Evolutionary conservation across 257 asterid genomes (phyloP), one percentile per base, ranked within the genome.

Genomic region (Gentiana straminea): DNA sequence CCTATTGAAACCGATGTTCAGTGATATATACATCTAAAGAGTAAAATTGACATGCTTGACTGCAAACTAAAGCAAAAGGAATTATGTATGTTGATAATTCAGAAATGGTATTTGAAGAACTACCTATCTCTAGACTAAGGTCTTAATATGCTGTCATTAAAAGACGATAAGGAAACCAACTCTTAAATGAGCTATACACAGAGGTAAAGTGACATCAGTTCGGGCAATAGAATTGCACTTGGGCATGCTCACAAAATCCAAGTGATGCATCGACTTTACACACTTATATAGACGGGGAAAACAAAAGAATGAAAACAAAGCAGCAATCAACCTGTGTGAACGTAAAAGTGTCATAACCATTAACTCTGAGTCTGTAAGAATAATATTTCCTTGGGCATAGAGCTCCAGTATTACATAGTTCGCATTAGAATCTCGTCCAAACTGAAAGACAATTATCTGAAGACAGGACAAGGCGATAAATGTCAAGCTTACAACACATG

Each of bases 361-460:
- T 72, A 76, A 83, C 62, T 85, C 95, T 47, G 93, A 65, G 73
- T 92, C 97, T 35, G 97, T 88, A 41, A 92, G 95, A 60, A 92
- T 61, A 75, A 92, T 80, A 70, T 92, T 92, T 64, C 98, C 98
- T 83, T 92, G 98, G 63, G 98, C 90, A 81, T 92, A 92, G 59
- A 92, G 77, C 80, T 92, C 98, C 81, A 92, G 70, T 61, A 92
- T 85, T 59, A 92, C 77, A 64, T 85, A 92, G 75, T 87, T 89
- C 45, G 98, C 95, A 73, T 85, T 85, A 68, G 36, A 79, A 55
- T 95, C 97, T 56, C 78, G 72, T 68, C 98, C 98, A 76, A 92
- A 92, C 68, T 92, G 98, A 65, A 92, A 88, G 67, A 92, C 77
- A 70, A 92, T 77, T 61, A 92, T 92, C 98, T 92, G 78, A 41